Percentiles rank a stretch among this genome's conserved stretches.
phyloP scores from a whole-genome alignment of 164 flowering plant genomes.

The Pachysandra terminalis region DNA sequence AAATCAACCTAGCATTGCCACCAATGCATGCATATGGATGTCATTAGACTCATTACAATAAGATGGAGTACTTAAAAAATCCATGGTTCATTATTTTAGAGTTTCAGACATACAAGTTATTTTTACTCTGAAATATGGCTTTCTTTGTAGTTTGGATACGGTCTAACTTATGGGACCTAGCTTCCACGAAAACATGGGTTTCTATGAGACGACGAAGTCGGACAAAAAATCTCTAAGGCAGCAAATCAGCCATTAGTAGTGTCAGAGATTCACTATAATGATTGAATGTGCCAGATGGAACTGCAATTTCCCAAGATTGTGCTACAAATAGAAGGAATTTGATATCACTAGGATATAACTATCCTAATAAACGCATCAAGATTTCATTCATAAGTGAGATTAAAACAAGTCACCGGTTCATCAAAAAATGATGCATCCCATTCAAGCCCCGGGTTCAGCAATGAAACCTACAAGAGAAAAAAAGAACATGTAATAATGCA shows the following conservation, averaged over 20 bases:
- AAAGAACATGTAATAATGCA: background rate
- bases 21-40: background rate
- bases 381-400: slow-evolving; percentile 1
- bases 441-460: slow-evolving; percentile 77
- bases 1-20: slow-evolving; percentile 3
- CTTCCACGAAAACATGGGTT: too few relatives aligned
- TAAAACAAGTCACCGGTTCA: slow-evolving; percentile 81
- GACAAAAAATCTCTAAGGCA: too few relatives aligned
- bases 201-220: too few relatives aligned
- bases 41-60: too few relatives aligned
- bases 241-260: background rate
- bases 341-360: background rate
- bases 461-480: slow-evolving; percentile 55
- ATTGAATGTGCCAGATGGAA: too few relatives aligned
- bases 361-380: background rate
- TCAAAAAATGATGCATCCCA: slow-evolving; percentile 97
- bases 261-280: background rate
- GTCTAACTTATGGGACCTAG: too few relatives aligned
- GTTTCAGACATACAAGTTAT: too few relatives aligned
- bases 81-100: too few relatives aligned
- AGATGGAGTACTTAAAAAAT: too few relatives aligned
- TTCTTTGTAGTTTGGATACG: too few relatives aligned
- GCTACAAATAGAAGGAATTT: background rate
- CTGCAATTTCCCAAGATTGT: background rate
- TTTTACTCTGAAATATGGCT: too few relatives aligned